Evolutionary conservation across 495 filamentous ascomycete species (phyloP), one percentile per base, ranked within the genome.

Genomic region (Pyrenula aspistea): DNA sequence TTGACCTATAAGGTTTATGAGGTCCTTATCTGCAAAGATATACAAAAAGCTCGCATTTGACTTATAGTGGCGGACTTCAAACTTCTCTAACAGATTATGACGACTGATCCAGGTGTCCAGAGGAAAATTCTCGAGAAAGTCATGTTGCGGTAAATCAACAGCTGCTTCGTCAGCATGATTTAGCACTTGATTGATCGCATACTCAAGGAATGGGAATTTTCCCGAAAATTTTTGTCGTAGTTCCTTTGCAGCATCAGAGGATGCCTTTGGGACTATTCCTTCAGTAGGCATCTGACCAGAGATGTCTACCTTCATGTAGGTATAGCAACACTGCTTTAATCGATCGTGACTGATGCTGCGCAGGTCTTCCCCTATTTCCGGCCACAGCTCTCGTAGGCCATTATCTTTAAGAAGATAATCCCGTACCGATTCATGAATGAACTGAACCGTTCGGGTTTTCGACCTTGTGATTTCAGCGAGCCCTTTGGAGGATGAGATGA

Each of bases 381-480:
- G 63, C 70, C 64, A 74, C 2, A 77, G 2, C 20, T 64, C 56
- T 12, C 59, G 31, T 0, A 77, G 50, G 0, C 76, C 74, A 19
- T 65, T 61, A 22, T 72, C 66, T 57, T 71, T 68, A 3, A 75
- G 12, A 4, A 78, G 63, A 23, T 69, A 76, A 53, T 75, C 72
- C 11, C 66, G 62, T 2, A 77, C 74, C 0, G 73, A 76, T 61
- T 77, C 73, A 56, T 78, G 73, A 49, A 78, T 77, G 57, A 78
- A 78, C 58, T 78, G 73, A 31, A 75, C 67, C 1, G 52, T 65
- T 31, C 58, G 55, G 1, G 20, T 25, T 0, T 57, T 53, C 0
- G 68, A 63, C 22, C 22, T 52, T 52, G 8, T 52, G 4, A 21
- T 24, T 20, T 52, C 50, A 10, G 69, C 73, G 20, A 76, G 69